Percentiles rank a stretch among this genome's conserved stretches.
phyloP scores from a whole-genome alignment of 495 filamentous ascomycete genomes.

The Neurospora sublineolata region DNA sequence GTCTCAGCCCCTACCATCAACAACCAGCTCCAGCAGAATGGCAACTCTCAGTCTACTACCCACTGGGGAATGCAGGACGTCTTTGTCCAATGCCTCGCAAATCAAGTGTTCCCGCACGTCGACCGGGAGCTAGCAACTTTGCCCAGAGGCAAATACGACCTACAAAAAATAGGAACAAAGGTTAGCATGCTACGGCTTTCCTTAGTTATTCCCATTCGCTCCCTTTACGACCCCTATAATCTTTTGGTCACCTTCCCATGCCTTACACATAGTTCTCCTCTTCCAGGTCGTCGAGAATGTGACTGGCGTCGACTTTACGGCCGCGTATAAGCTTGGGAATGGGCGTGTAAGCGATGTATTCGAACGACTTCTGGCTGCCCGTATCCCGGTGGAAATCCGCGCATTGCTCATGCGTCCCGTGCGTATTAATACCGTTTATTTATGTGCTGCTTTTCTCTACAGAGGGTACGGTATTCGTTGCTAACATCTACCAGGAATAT shows the following conservation, averaged over 20 bases:
- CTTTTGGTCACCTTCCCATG: background rate
- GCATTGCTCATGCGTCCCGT: slow-evolving; percentile 2
- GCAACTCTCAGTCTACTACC: background rate
- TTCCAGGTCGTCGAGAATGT: slow-evolving; percentile 6
- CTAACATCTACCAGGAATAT: background rate
- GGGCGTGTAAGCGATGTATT: slow-evolving; percentile 9
- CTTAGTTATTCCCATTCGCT: background rate
- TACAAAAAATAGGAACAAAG: slow-evolving; percentile 3
- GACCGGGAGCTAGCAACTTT: slow-evolving; percentile 8
- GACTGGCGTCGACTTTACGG: slow-evolving; percentile 6
- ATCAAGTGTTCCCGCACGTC: slow-evolving; percentile 27
- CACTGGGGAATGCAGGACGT: background rate
- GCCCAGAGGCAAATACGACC: background rate
- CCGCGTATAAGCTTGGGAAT: slow-evolving; percentile 6
- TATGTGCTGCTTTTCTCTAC: background rate
- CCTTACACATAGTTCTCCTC: slow-evolving; percentile 1
- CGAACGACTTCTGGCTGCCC: slow-evolving; percentile 6
- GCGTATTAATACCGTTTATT: background rate
- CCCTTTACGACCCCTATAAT: background rate
- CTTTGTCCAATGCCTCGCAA: slow-evolving; percentile 13
- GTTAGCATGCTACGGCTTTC: slow-evolving; percentile 2
- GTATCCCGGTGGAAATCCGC: slow-evolving; percentile 2
- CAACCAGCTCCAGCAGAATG: background rate
- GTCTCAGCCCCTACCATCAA: background rate
- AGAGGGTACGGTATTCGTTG: background rate